Evolutionary conservation across 176 grass and related monocot species (phyloP).

Genomic region (Eleusine coracana): DNA sequence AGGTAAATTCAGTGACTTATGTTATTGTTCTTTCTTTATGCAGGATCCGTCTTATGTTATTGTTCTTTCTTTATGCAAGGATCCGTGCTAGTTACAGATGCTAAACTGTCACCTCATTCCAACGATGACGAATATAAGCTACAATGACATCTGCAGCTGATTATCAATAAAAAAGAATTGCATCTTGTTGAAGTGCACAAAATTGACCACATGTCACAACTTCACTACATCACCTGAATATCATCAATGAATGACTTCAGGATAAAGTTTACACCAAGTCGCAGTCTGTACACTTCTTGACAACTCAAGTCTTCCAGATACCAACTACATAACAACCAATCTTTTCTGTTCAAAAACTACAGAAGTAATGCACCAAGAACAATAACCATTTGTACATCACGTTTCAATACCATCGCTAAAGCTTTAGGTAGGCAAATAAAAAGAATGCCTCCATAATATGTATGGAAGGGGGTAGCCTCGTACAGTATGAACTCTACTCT

Average conservation of each 20-base stretch:
- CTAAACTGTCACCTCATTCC: background rate
- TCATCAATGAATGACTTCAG: background rate
- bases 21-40: too few relatives aligned
- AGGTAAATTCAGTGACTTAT: background rate
- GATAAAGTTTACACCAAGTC: background rate
- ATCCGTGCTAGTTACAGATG: background rate
- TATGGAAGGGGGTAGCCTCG: conserved; percentile 44
- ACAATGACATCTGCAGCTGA: background rate
- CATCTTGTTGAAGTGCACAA: background rate
- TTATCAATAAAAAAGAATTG: background rate
- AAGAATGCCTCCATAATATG: conserved; percentile 57
- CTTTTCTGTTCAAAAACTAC: conserved; percentile 1
- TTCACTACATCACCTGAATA: background rate
- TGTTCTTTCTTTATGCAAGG: background rate
- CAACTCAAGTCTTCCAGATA: background rate
- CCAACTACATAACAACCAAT: conserved; percentile 11
- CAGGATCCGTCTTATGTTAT: too few relatives aligned
- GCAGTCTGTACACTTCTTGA: conserved; percentile 25
- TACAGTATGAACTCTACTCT: conserved; percentile 46
- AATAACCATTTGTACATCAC: conserved; percentile 20
- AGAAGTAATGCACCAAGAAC: conserved; percentile 21
- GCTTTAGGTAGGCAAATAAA: conserved; percentile 54
- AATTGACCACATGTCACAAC: background rate
- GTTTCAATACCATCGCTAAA: conserved; percentile 13
- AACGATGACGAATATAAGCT: background rate